Evolutionary conservation across 2,329 filamentous ascomycete genomes (phyloP).

Genomic region (Juglanconis sp.): DNA sequence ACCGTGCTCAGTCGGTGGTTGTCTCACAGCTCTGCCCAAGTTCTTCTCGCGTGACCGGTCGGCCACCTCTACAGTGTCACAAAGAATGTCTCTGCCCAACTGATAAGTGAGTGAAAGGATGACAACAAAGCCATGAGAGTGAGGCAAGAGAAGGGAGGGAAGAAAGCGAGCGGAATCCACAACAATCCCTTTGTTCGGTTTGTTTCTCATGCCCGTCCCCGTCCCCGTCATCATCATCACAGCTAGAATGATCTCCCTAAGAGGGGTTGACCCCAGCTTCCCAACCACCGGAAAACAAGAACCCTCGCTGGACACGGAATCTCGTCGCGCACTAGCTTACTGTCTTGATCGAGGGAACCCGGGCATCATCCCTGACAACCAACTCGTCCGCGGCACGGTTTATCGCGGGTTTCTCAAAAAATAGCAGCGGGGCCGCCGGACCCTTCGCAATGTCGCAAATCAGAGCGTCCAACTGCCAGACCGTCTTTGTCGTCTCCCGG

Average conservation of each 20-base stretch:
- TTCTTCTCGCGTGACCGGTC: not conserved
- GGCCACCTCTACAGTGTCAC: not conserved
- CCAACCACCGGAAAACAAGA: not conserved
- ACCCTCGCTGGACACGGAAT: not conserved
- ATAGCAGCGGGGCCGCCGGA: not conserved
- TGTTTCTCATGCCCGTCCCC: not conserved
- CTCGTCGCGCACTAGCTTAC: not conserved
- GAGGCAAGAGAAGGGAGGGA: not conserved
- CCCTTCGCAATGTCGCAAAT: not conserved
- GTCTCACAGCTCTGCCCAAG: conserved; percentile 8
- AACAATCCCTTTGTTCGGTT: not conserved
- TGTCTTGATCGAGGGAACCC: not conserved
- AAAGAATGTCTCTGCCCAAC: conserved; percentile 9
- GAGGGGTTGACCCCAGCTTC: not conserved
- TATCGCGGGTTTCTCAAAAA: not conserved
- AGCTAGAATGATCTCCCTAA: not conserved
- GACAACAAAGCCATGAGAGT: not conserved
- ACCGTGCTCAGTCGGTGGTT: conserved; percentile 1
- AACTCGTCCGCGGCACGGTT: not conserved
- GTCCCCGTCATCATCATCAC: not conserved
- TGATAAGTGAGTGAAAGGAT: not conserved
- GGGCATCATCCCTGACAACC: conserved; percentile 2
- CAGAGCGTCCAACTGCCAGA: not conserved
- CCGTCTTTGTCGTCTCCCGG: not conserved
- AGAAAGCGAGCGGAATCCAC: not conserved